Evolutionary conservation across 2,329 filamentous ascomycete genomes (phyloP).

Genomic region (Fonsecaea multimorphosa): DNA sequence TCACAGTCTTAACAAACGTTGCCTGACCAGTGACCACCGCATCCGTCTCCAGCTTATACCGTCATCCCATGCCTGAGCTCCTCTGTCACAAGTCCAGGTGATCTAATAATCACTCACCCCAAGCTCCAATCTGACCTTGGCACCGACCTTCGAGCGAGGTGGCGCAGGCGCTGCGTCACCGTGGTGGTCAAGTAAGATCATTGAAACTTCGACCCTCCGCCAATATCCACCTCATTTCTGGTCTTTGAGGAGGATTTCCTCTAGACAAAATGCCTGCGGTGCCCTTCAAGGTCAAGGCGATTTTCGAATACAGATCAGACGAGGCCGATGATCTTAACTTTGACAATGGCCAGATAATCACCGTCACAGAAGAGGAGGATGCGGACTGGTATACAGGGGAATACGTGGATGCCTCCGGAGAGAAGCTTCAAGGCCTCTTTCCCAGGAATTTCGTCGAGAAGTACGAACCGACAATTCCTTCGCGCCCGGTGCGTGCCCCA

Average conservation of each 20-base stretch:
- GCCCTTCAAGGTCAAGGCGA: slow-evolving; percentile 91
- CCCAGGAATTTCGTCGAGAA: slow-evolving; percentile 97
- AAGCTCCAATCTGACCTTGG: slow-evolving; percentile 28
- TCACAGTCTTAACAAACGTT: not conserved
- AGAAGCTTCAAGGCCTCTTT: slow-evolving; percentile 85
- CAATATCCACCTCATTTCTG: slow-evolving; percentile 41
- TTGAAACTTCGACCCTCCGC: slow-evolving; percentile 21
- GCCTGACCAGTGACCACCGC: slow-evolving; percentile 2
- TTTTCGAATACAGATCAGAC: slow-evolving; percentile 90
- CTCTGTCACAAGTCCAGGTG: slow-evolving; percentile 19
- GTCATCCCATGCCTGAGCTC: not conserved
- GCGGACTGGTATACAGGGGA: slow-evolving; percentile 75
- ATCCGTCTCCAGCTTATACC: slow-evolving; percentile 8
- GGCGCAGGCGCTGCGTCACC: slow-evolving; percentile 37
- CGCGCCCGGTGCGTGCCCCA: slow-evolving; percentile 73
- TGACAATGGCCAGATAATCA: slow-evolving; percentile 83
- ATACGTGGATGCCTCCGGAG: slow-evolving; percentile 73
- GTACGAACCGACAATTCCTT: slow-evolving; percentile 88
- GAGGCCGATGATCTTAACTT: slow-evolving; percentile 97
- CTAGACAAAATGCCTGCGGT: slow-evolving; percentile 66
- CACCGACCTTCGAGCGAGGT: slow-evolving; percentile 27
- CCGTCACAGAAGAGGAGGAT: slow-evolving; percentile 90
- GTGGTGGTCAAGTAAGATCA: slow-evolving; percentile 33
- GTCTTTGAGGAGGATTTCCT: not conserved
- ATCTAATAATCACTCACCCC: slow-evolving; percentile 12